Percentiles rank a stretch among this genome's conserved stretches.
These are phyloP conservation scores for Aristolochia fimbriata DNA, from an alignment of 164 flowering plant genomes.

Conservation along the genomic window DNA sequence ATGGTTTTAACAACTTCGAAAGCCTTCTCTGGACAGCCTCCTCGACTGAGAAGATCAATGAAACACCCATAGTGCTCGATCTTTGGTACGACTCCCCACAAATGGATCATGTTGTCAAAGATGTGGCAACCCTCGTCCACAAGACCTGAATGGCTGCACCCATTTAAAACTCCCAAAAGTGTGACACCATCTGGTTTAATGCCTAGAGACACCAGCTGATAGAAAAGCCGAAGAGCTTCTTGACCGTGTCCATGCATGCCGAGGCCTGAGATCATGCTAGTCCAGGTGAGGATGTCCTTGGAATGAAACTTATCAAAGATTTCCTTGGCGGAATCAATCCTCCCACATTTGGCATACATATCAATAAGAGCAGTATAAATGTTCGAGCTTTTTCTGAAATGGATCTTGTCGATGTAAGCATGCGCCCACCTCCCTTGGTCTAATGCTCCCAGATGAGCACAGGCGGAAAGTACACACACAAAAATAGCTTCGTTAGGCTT, in stretches of 20 bases:
- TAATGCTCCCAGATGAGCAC: slow-evolving; percentile 22
- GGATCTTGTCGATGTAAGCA: slow-evolving; percentile 5
- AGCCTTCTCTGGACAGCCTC: slow-evolving; percentile 16
- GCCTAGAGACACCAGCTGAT: slow-evolving; percentile 8
- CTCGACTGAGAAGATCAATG: slow-evolving; percentile 19
- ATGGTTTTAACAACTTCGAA: slow-evolving; percentile 12
- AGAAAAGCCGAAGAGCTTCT: slow-evolving; percentile 14
- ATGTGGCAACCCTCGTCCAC: neutral
- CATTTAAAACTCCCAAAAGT: slow-evolving; percentile 16
- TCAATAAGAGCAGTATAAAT: slow-evolving; percentile 20
- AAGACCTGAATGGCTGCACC: slow-evolving; percentile 19
- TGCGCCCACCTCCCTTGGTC: slow-evolving; percentile 19
- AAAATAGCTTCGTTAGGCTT: slow-evolving; percentile 16
- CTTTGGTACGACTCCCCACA: slow-evolving; percentile 5
- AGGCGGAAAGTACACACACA: slow-evolving; percentile 17
- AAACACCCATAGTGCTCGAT: slow-evolving; percentile 24
- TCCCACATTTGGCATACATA: slow-evolving; percentile 23
- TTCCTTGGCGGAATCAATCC: slow-evolving; percentile 4
- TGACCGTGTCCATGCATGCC: slow-evolving; percentile 20
- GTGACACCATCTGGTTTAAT: slow-evolving; percentile 15
- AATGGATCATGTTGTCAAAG: too few relatives aligned
- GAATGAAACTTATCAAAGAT: slow-evolving; percentile 11
- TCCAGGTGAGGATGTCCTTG: slow-evolving; percentile 17
- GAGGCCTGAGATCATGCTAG: slow-evolving; percentile 18
- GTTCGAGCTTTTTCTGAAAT: slow-evolving; percentile 9